phyloP scores from a whole-genome alignment of 2,329 filamentous ascomycete genomes.

The Pseudocercospora ulei region DNA sequence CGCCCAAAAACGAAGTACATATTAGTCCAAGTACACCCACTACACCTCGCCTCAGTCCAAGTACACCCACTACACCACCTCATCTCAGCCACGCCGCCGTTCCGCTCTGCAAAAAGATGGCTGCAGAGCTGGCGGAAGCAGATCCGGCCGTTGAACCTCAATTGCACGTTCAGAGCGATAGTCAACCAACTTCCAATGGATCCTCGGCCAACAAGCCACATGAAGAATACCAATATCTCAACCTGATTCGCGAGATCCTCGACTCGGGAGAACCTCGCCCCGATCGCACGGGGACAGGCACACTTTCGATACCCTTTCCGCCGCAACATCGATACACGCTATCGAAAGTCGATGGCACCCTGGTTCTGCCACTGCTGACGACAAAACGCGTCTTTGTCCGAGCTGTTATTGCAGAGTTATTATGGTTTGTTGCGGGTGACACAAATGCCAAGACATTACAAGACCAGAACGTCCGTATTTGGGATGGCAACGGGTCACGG shows the following conservation, averaged over 20 bases:
- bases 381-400: constrained; percentile 93
- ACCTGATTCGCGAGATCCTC: constrained; percentile 78
- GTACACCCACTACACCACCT: constrained; percentile 7
- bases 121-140: constrained; percentile 28
- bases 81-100: too few species aligned
- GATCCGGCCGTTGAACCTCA: constrained; percentile 9
- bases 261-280: constrained; percentile 74
- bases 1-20: constrained; percentile 7
- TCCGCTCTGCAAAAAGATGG: too few species aligned
- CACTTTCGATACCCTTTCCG: constrained; percentile 79
- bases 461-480: constrained; percentile 81
- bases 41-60: constrained; percentile 3
- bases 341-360: constrained; percentile 48
- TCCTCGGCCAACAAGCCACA: constrained; percentile 40
- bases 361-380: constrained; percentile 82
- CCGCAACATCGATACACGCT: constrained; percentile 78
- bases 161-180: constrained; percentile 20
- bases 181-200: constrained; percentile 9
- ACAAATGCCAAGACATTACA: constrained; percentile 71
- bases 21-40: neutral
- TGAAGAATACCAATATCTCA: constrained; percentile 89
- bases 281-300: constrained; percentile 91
- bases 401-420: constrained; percentile 80
- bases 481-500: constrained; percentile 92
- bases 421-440: constrained; percentile 85